Evolutionary conservation across 2,329 filamentous ascomycete genomes (phyloP).

Genomic region (Aspergillus calidoustus): DNA sequence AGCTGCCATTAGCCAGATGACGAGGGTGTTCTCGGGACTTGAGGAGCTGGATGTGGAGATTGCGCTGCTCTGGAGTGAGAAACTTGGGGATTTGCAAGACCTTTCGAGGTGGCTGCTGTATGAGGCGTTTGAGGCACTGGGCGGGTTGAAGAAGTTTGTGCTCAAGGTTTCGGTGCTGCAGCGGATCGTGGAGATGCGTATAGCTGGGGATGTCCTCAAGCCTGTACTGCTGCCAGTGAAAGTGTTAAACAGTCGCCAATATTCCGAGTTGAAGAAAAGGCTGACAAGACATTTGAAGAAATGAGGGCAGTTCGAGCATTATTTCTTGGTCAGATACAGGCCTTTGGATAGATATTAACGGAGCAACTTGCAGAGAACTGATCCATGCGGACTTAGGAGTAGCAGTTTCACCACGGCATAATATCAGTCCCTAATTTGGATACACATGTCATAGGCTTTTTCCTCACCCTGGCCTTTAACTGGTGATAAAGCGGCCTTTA

Average conservation of each 20-base stretch:
- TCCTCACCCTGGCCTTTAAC: too few species aligned
- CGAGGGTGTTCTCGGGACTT: not conserved
- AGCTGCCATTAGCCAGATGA: not conserved
- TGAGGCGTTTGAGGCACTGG: not conserved
- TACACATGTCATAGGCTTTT: too few species aligned
- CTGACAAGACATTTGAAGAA: too few species aligned
- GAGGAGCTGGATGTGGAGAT: not conserved
- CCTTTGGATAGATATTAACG: too few species aligned
- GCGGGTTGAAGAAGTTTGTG: not conserved
- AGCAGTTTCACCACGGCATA: too few species aligned
- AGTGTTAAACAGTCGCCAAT: not conserved
- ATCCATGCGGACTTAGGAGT: too few species aligned
- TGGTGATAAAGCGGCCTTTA: too few species aligned
- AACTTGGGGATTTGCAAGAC: not conserved
- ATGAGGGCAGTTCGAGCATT: too few species aligned
- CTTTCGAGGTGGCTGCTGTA: not conserved
- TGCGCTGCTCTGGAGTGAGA: not conserved
- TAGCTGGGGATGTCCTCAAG: not conserved
- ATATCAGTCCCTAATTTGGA: too few species aligned
- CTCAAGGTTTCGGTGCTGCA: not conserved
- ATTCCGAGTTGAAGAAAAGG: too few species aligned
- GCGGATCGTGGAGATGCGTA: not conserved
- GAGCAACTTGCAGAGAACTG: too few species aligned
- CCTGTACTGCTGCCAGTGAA: not conserved
- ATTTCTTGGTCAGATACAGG: too few species aligned